Evolutionary conservation across 129 eudicot species (phyloP).

Genomic region (Lactuca sativa): DNA sequence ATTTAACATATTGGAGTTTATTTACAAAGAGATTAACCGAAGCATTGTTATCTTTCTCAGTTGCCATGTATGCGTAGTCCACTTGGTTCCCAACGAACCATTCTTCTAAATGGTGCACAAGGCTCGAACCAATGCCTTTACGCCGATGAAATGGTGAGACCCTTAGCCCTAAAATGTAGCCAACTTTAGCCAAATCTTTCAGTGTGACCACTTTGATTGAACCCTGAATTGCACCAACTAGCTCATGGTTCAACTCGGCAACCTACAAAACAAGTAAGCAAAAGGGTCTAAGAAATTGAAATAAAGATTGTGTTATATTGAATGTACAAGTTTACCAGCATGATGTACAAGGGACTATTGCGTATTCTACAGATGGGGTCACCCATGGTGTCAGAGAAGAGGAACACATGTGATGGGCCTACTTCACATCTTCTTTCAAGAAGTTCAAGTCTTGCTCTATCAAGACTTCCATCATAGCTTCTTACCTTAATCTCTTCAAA

Average conservation of each 20-base stretch:
- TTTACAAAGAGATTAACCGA: slow-evolving; percentile 47
- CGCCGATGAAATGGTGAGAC: slow-evolving; percentile 56
- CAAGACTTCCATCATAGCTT: slow-evolving; percentile 42
- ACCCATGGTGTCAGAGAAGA: slow-evolving; percentile 63
- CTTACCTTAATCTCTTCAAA: slow-evolving; percentile 47
- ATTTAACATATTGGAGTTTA: slow-evolving; percentile 39
- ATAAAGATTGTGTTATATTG: not conserved
- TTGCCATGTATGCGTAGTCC: slow-evolving; percentile 61
- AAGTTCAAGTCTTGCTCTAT: slow-evolving; percentile 53
- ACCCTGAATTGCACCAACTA: slow-evolving; percentile 62
- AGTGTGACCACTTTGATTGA: slow-evolving; percentile 51
- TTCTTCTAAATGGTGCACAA: slow-evolving; percentile 50
- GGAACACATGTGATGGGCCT: slow-evolving; percentile 54
- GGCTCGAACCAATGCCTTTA: slow-evolving; percentile 45
- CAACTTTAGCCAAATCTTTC: slow-evolving; percentile 47
- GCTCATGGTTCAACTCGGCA: slow-evolving; percentile 58
- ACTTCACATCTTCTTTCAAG: slow-evolving; percentile 67
- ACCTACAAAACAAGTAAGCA: slow-evolving; percentile 28
- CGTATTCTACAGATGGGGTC: slow-evolving; percentile 72
- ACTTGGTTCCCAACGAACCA: slow-evolving; percentile 54
- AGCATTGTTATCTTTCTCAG: slow-evolving; percentile 52
- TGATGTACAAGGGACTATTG: slow-evolving; percentile 57
- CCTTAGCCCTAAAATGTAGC: slow-evolving; percentile 61
- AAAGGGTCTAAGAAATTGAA: not conserved
- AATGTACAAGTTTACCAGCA: slow-evolving; percentile 51